Base-by-base conservation (phyloP, 129 eudicot species). In the Tagetes erecta region DNA sequence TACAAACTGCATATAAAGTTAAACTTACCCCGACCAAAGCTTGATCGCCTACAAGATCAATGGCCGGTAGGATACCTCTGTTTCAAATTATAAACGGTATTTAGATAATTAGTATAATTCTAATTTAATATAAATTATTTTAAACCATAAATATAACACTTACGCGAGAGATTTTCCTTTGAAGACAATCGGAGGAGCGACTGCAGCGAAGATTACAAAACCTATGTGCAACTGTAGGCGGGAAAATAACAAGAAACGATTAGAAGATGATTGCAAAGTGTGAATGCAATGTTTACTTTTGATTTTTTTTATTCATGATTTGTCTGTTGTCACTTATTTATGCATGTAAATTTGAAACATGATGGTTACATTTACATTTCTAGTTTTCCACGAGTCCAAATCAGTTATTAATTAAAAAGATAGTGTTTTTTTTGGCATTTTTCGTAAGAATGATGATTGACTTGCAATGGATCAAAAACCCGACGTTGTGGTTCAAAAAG, bases 41-140 rank as follows among this genome's bases (percentile, higher is more conserved):
- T 64, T 88, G 81, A 13, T 81, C 58, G 73, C 99, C 84, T 52
- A 91, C 73, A 67, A 88, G 89, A 82, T 95, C 99, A 42, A 95
- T 64, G 3, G 99, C 97, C 37, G 99, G 94, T 59, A 95, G 84
- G 76, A 91, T 95, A 63, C 99, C 99, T 65, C 99, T 95, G 99
- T 70, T 77, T 8, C 76, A 20, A n/a, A 41, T 37, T n/a, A 67
- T 35, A 65, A 42, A 51, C 56, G 11, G 50, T 35, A 36, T 58
- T 42, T 14, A 34, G 30, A 55, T 2, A 1, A 20, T 33, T 35
- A 8, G 47, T 33, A 67, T 34, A 44, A 20, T 41, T 11, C 6
- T 10, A 41, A 50, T 2, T 39, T 8, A 34, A 53, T 55, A 6
- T 3, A 50, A 20, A 55, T 41, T 40, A 8, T 11, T 60, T 44